These are phyloP conservation scores for Clarkia xantiana DNA, from an alignment of 345 rosid species.

Conservation along the genomic window DNA sequence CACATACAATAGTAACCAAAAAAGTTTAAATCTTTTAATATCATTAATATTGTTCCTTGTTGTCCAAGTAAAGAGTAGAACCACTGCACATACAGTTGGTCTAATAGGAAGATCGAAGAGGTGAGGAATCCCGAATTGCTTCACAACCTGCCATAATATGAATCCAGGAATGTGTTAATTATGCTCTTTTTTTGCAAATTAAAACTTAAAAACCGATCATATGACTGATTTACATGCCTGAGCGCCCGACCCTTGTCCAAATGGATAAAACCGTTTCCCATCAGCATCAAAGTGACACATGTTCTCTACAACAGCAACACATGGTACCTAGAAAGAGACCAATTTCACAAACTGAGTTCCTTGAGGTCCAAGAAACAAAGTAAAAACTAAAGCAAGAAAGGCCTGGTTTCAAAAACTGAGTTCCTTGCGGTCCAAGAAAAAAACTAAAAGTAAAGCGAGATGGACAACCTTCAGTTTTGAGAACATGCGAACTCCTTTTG, in stretches of 20 bases:
- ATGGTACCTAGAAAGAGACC: conserved; percentile 53
- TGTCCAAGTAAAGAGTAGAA: no score
- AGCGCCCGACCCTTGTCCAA: conserved; percentile 94
- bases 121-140: conserved; percentile 96
- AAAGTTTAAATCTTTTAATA: no score
- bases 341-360: not conserved
- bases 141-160: conserved; percentile 44
- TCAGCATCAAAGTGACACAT: conserved; percentile 97
- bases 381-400: not conserved
- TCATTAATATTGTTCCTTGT: no score
- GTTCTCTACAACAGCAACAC: conserved; percentile 91
- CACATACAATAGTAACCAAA: conserved; percentile 1
- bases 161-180: not conserved
- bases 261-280: conserved; percentile 91
- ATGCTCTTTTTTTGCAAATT: no score
- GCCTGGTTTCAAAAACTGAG: not conserved
- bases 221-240: conserved; percentile 35
- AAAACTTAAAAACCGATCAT: conserved; percentile 3
- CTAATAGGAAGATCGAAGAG: conserved; percentile 92
- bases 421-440: no score
- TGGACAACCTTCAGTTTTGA: conserved; percentile 73
- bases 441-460: conserved; percentile 4
- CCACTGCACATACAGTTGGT: conserved; percentile 48
- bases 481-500: conserved; percentile 97
- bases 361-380: not conserved